Conservation (phyloP, 2,329 filamentous ascomycete genomes). For the Phialemoniopsis sp. region DNA sequence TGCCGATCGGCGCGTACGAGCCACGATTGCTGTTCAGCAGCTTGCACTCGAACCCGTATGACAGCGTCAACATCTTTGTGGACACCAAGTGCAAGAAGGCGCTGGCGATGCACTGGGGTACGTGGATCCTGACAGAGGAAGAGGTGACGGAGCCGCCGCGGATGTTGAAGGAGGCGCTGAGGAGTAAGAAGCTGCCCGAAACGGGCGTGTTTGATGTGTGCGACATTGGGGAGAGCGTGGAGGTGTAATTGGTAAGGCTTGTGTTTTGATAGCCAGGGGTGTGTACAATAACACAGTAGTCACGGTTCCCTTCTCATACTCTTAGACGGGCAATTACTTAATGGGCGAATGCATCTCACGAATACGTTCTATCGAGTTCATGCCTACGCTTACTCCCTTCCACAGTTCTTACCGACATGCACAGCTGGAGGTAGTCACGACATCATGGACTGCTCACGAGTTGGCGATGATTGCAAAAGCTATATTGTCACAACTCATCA, state of each 20-base stretch:
- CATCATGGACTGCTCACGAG: too few species aligned
- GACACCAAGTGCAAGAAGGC: slow-evolving; percentile 77
- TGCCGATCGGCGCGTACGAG: slow-evolving; percentile 88
- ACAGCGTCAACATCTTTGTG: slow-evolving; percentile 83
- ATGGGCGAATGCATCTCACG: too few species aligned
- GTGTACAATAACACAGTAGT: too few species aligned
- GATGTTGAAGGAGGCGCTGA: slow-evolving; percentile 68
- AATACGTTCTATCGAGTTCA: too few species aligned
- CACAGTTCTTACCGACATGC: too few species aligned
- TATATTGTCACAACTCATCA: too few species aligned
- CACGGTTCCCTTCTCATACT: too few species aligned
- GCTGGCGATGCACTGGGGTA: slow-evolving; percentile 90
- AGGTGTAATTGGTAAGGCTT: slow-evolving; percentile 49
- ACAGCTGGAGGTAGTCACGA: too few species aligned
- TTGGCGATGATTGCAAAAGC: too few species aligned
- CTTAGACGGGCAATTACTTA: too few species aligned
- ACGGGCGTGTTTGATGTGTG: slow-evolving; percentile 77
- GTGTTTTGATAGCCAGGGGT: too few species aligned
- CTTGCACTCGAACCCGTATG: slow-evolving; percentile 83
- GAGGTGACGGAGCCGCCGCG: slow-evolving; percentile 79
- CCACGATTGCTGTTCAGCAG: slow-evolving; percentile 69
- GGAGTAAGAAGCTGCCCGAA: slow-evolving; percentile 61
- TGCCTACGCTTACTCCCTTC: too few species aligned
- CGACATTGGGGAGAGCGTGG: slow-evolving; percentile 77
- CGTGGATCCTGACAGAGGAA: slow-evolving; percentile 74